A percentile compares a stretch with the other conserved stretches of the same genome.
Evolutionary conservation across 768 basidiomycete species (phyloP).

Genomic region (Russula griseocarnosa): DNA sequence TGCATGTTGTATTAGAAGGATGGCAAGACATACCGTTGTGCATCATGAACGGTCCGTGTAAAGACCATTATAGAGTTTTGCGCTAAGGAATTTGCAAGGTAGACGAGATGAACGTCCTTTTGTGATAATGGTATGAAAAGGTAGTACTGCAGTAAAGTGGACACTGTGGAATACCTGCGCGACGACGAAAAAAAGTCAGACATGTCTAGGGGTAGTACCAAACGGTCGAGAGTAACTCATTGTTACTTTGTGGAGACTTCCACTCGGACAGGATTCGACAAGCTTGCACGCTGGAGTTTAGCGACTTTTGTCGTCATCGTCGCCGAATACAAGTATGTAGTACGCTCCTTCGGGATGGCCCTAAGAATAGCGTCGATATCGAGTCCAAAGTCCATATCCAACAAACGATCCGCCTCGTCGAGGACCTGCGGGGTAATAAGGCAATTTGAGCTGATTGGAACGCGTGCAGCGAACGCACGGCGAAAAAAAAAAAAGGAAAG

Average conservation of each 20-base stretch:
- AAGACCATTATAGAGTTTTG: slow-evolving; percentile 96
- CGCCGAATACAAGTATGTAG: slow-evolving; percentile 95
- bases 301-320: slow-evolving; percentile 99
- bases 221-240: slow-evolving; percentile 32
- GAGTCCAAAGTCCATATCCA: slow-evolving; percentile 96
- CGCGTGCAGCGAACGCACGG: background rate
- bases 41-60: slow-evolving; percentile 91
- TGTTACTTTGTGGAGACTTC: slow-evolving; percentile 92
- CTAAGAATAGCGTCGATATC: slow-evolving; percentile 96
- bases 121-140: slow-evolving; percentile 87
- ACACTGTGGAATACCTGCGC: slow-evolving; percentile 90
- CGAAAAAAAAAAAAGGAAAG: background rate
- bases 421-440: slow-evolving; percentile 58
- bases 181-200: background rate
- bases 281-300: slow-evolving; percentile 90
- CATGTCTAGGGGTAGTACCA: background rate
- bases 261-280: slow-evolving; percentile 88
- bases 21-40: slow-evolving; percentile 56
- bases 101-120: slow-evolving; percentile 88
- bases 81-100: slow-evolving; percentile 82
- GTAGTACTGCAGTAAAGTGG: slow-evolving; percentile 92
- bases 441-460: slow-evolving; percentile 2
- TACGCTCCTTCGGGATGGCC: slow-evolving; percentile 88
- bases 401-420: slow-evolving; percentile 92
- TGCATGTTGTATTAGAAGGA: background rate